A percentile compares a stretch with the other conserved stretches of the same genome.
phyloP scores from a whole-genome alignment of 2,329 filamentous ascomycete genomes.

The Ceratocystis variospora region DNA sequence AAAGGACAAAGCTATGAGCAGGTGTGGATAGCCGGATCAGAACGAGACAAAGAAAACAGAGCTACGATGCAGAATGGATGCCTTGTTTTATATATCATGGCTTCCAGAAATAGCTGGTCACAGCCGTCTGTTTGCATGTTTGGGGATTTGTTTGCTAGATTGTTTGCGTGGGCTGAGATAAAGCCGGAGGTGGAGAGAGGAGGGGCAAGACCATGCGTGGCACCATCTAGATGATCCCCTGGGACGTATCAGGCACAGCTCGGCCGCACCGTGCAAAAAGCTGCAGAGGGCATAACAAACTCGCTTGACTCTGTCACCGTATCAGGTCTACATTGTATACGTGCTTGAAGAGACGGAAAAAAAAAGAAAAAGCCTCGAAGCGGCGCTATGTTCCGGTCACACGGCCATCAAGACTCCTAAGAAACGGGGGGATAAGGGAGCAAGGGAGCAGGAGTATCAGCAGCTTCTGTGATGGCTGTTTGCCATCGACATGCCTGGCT shows the following conservation, averaged over 20 bases:
- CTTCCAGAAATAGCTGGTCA: neutral
- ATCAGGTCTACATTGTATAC: too few relatives aligned
- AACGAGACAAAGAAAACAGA: neutral
- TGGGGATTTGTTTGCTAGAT: neutral
- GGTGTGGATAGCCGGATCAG: neutral
- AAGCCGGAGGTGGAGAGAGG: neutral
- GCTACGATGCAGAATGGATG: neutral
- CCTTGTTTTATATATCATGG: neutral
- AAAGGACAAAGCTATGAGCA: neutral
- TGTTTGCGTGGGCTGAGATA: neutral
- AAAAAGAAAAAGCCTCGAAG: too few relatives aligned
- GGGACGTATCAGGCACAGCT: neutral
- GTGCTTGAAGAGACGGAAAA: too few relatives aligned
- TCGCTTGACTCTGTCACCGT: too few relatives aligned
- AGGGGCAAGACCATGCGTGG: neutral
- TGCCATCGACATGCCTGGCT: too few relatives aligned
- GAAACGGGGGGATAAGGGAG: too few relatives aligned
- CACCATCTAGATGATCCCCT: neutral
- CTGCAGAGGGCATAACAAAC: too few relatives aligned
- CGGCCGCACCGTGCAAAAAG: neutral
- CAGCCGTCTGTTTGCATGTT: neutral
- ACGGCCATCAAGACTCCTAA: too few relatives aligned
- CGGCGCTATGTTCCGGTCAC: too few relatives aligned
- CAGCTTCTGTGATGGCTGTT: too few relatives aligned
- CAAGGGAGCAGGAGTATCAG: too few relatives aligned